Conservation (phyloP, 1,284 basidiomycete genomes). For the Sanguinoderma infundibulare region DNA sequence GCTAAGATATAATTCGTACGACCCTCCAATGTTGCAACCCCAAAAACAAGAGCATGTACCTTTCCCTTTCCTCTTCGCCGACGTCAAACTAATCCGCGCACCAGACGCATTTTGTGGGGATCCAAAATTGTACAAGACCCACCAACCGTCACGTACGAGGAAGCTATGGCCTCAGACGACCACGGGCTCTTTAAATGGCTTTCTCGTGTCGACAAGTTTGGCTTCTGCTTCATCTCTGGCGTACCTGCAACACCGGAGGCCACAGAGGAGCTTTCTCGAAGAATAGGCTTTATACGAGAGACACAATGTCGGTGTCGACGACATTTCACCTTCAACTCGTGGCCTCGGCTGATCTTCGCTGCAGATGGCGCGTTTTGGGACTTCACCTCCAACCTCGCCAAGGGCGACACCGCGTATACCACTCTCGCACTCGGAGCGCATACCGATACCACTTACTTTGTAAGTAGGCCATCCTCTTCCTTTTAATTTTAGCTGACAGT, state of each 20-base stretch:
- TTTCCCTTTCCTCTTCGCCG: not conserved
- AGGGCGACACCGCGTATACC: slow-evolving; percentile 93
- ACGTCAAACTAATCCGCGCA: not conserved
- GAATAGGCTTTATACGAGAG: slow-evolving; percentile 90
- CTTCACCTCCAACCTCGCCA: slow-evolving; percentile 91
- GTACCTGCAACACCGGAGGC: slow-evolving; percentile 84
- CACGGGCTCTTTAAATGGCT: slow-evolving; percentile 83
- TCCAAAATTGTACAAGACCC: slow-evolving; percentile 76
- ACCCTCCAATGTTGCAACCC: slow-evolving; percentile 52
- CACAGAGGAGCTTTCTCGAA: slow-evolving; percentile 79
- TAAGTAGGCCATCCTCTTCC: slow-evolving; percentile 38
- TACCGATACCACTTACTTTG: slow-evolving; percentile 95
- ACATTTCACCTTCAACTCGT: not conserved
- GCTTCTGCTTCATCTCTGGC: slow-evolving; percentile 87
- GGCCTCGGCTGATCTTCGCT: not conserved
- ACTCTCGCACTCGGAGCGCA: slow-evolving; percentile 88
- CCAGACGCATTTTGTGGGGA: slow-evolving; percentile 83
- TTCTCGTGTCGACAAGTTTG: slow-evolving; percentile 81
- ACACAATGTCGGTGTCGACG: slow-evolving; percentile 77
- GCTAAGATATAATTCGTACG: slow-evolving; percentile 78
- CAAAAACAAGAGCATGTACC: slow-evolving; percentile 43
- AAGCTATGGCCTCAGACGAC: slow-evolving; percentile 74
- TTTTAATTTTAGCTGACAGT: not conserved
- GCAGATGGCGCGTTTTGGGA: slow-evolving; percentile 95
- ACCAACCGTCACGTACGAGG: slow-evolving; percentile 77